Conservation (phyloP, 2,329 filamentous ascomycete species). For the Nigrograna mackinnonii region DNA sequence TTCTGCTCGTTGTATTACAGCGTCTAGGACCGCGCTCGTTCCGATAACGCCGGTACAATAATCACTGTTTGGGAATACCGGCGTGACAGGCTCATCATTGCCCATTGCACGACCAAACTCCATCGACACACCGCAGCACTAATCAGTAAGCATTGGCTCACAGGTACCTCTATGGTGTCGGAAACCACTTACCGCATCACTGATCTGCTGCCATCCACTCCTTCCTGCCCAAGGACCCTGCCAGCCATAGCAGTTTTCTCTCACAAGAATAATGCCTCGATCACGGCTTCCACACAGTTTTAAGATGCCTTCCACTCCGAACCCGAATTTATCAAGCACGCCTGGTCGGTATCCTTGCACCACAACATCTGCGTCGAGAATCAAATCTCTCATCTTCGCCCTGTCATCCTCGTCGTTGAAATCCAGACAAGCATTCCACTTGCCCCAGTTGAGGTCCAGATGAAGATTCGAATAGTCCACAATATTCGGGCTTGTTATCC, state of each 20-base stretch:
- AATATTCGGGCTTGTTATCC: slow-evolving; percentile 45
- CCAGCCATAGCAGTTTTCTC: slow-evolving; percentile 60
- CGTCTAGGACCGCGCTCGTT: slow-evolving; percentile 45
- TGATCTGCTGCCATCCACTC: slow-evolving; percentile 59
- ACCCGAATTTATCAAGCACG: slow-evolving; percentile 52
- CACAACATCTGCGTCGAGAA: slow-evolving; percentile 55
- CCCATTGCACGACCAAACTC: slow-evolving; percentile 54
- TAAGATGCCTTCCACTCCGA: slow-evolving; percentile 45
- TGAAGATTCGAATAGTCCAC: slow-evolving; percentile 47
- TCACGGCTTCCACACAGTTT: slow-evolving; percentile 45
- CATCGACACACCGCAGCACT: slow-evolving; percentile 48
- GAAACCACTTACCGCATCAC: no score
- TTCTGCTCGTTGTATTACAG: slow-evolving; percentile 43
- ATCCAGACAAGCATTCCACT: slow-evolving; percentile 52
- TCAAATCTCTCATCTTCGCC: slow-evolving; percentile 43
- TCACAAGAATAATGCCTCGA: slow-evolving; percentile 51
- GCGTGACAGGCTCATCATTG: slow-evolving; percentile 48
- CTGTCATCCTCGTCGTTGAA: slow-evolving; percentile 45
- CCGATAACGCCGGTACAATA: slow-evolving; percentile 51
- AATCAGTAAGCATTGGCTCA: no score
- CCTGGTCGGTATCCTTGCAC: slow-evolving; percentile 55
- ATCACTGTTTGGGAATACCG: slow-evolving; percentile 49
- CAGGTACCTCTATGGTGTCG: no score
- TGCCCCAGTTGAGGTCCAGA: slow-evolving; percentile 55
- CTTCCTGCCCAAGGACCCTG: slow-evolving; percentile 51